Percentiles rank a stretch among this genome's conserved stretches.
Evolutionary conservation across 768 basidiomycete genomes (phyloP).

Genomic region (Mycena belliarum): DNA sequence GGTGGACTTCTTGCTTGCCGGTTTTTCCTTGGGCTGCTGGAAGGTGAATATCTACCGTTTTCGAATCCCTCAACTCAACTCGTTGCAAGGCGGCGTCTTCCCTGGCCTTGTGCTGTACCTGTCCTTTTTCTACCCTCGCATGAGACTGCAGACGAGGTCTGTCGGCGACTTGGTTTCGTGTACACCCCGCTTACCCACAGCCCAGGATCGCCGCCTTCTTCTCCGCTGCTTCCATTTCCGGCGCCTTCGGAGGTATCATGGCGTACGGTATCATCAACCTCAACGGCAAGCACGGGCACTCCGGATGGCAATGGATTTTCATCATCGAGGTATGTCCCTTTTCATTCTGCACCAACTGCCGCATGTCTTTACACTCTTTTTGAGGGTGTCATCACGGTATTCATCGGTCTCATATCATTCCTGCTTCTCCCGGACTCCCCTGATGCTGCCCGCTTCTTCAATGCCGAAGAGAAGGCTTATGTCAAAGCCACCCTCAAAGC

Average conservation of each 20-base stretch:
- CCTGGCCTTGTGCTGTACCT: slow-evolving; percentile 60
- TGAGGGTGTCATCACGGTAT: slow-evolving; percentile 65
- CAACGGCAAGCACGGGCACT: slow-evolving; percentile 51
- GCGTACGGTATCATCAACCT: slow-evolving; percentile 67
- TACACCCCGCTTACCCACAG: slow-evolving; percentile 39
- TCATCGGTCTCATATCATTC: slow-evolving; percentile 55
- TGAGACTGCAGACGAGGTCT: slow-evolving; percentile 49
- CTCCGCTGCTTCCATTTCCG: slow-evolving; percentile 56
- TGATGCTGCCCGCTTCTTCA: slow-evolving; percentile 50
- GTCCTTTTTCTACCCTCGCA: slow-evolving; percentile 56
- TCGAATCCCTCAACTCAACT: too few species aligned
- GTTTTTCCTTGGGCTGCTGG: slow-evolving; percentile 55
- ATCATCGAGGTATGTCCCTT: slow-evolving; percentile 40
- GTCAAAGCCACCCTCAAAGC: slow-evolving; percentile 40
- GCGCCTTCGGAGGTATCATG: slow-evolving; percentile 70
- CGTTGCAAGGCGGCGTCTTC: slow-evolving; percentile 50
- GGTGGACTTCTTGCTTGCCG: slow-evolving; percentile 46
- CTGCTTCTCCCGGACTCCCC: slow-evolving; percentile 50
- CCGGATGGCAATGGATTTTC: slow-evolving; percentile 73
- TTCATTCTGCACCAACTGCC: too few species aligned
- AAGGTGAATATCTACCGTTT: too few species aligned
- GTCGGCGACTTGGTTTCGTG: slow-evolving; percentile 8
- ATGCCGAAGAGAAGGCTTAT: slow-evolving; percentile 48
- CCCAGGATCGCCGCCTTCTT: slow-evolving; percentile 49
- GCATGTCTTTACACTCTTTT: slow-evolving; percentile 18